phyloP scores from a whole-genome alignment of 164 flowering plant genomes.

The Chimonanthus salicifolius region DNA sequence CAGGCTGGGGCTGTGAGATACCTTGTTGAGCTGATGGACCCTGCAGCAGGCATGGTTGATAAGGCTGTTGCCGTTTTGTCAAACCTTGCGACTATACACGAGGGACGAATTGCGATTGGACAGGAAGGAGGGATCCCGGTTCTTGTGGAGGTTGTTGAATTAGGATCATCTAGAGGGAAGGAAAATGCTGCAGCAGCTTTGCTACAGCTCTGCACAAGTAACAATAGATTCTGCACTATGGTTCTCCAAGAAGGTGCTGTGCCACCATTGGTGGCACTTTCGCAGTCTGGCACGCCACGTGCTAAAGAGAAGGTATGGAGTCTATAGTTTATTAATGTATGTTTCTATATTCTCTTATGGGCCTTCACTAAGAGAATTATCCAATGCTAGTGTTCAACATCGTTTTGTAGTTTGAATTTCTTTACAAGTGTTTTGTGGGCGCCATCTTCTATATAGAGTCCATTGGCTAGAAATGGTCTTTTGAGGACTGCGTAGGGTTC shows the following conservation, averaged over 20 bases:
- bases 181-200: constrained; percentile 77
- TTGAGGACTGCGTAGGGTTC: no score
- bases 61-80: constrained; percentile 89
- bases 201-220: constrained; percentile 18
- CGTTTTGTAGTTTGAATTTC: neutral
- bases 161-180: constrained; percentile 77
- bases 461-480: neutral
- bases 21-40: constrained; percentile 68
- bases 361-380: neutral
- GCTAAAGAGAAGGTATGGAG: constrained; percentile 18
- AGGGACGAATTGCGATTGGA: constrained; percentile 68
- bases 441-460: neutral
- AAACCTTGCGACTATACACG: constrained; percentile 73
- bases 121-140: constrained; percentile 61
- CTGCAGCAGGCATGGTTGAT: constrained; percentile 90
- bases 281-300: constrained; percentile 23
- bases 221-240: constrained; percentile 13
- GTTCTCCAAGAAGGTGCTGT: constrained; percentile 24
- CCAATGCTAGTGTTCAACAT: neutral
- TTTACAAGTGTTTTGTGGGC: neutral
- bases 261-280: constrained; percentile 23
- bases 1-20: constrained; percentile 73
- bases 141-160: constrained; percentile 70
- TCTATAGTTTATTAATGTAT: neutral
- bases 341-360: neutral